These are phyloP conservation scores for Rhodosporidiobolus sp. DNA, from an alignment of 768 basidiomycete species.

Conservation along the genomic window DNA sequence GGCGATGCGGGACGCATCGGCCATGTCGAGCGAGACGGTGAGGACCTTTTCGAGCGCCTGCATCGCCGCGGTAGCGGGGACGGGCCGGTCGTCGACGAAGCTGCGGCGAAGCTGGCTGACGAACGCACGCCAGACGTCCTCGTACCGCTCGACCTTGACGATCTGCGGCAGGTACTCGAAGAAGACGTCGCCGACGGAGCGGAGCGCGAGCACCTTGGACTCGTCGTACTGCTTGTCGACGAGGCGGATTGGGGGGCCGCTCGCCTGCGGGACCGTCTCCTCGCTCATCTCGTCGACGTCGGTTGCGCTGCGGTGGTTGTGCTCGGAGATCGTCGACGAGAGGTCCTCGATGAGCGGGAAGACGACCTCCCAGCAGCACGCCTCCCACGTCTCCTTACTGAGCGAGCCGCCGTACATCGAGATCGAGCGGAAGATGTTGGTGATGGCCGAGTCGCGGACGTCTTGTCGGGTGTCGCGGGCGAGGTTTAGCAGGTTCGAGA, in stretches of 20 bases:
- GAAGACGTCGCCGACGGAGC: conserved; percentile 79
- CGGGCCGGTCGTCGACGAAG: conserved; percentile 64
- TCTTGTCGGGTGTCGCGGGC: conserved; percentile 80
- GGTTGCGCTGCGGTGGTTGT: conserved; percentile 58
- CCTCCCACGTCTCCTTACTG: conserved; percentile 77
- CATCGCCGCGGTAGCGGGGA: conserved; percentile 76
- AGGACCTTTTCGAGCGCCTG: conserved; percentile 77
- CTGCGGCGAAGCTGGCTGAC: conserved; percentile 68
- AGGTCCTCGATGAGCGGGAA: conserved; percentile 74
- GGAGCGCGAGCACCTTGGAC: conserved; percentile 76
- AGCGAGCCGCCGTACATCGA: conserved; percentile 88
- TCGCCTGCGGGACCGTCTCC: conserved; percentile 28
- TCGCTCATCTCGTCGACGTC: conserved; percentile 17
- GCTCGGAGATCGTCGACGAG: conserved; percentile 47
- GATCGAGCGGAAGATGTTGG: conserved; percentile 88
- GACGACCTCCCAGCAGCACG: conserved; percentile 84
- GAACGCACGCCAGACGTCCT: conserved; percentile 69
- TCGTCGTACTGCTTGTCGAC: conserved; percentile 70
- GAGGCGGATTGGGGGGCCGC: conserved; percentile 31
- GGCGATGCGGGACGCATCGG: conserved; percentile 50
- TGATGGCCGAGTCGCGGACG: conserved; percentile 87
- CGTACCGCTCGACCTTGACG: conserved; percentile 67
- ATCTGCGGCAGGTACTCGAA: conserved; percentile 75
- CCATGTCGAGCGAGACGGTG: conserved; percentile 53
- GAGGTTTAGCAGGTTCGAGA: conserved; percentile 75